Conservation (phyloP, 2,329 filamentous ascomycete species). For the Coniochaeta sp. region DNA sequence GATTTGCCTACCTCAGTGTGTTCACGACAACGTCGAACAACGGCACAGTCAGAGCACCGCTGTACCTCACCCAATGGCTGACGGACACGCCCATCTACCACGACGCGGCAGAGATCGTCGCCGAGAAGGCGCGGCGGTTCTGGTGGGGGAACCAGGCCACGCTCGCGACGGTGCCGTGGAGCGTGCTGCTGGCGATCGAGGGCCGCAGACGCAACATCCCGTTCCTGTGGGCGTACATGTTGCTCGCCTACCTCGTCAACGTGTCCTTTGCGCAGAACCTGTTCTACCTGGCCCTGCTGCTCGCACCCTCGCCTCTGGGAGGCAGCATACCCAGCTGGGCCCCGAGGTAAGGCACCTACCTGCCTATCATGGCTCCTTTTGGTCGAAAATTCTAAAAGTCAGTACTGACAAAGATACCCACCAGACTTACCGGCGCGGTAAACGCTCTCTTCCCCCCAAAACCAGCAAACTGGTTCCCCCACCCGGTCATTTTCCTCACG, state of each 20-base stretch:
- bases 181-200: slow-evolving; percentile 50
- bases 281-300: slow-evolving; percentile 52
- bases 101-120: slow-evolving; percentile 46
- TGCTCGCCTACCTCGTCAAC: slow-evolving; percentile 51
- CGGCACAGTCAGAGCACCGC: slow-evolving; percentile 13
- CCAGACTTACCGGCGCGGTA: slow-evolving; percentile 14
- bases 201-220: slow-evolving; percentile 50
- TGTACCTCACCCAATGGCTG: slow-evolving; percentile 43
- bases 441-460: slow-evolving; percentile 27
- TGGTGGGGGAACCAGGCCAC: slow-evolving; percentile 59
- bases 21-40: slow-evolving; percentile 4
- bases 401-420: slow-evolving; percentile 1
- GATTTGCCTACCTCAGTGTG: neutral
- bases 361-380: too few relatives aligned
- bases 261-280: slow-evolving; percentile 56
- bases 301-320: slow-evolving; percentile 43
- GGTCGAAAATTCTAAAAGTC: neutral
- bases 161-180: slow-evolving; percentile 45
- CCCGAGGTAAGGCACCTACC: slow-evolving; percentile 18
- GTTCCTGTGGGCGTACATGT: slow-evolving; percentile 46
- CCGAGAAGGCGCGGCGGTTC: slow-evolving; percentile 46
- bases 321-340: slow-evolving; percentile 17
- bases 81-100: slow-evolving; percentile 42
- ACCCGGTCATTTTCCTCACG: slow-evolving; percentile 24
- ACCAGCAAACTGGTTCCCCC: slow-evolving; percentile 34